These are phyloP conservation scores for Cardamine occulta DNA, from an alignment of 345 rosid genomes.

Conservation along the genomic window DNA sequence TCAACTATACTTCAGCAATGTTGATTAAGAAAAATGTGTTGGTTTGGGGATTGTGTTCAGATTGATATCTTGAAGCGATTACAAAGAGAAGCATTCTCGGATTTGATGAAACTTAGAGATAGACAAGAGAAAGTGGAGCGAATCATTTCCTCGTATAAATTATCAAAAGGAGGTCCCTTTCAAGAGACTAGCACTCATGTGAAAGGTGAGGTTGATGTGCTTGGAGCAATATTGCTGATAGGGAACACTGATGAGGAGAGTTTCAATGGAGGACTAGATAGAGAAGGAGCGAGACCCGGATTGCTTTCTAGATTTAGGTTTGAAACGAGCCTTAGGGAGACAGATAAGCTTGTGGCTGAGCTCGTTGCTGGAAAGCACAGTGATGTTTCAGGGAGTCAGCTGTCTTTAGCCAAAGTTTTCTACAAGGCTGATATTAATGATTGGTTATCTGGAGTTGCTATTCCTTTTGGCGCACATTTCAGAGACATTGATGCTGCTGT, in stretches of 20 bases:
- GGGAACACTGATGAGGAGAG: slow-evolving; percentile 53
- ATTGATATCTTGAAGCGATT: slow-evolving; percentile 93
- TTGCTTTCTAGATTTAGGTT: slow-evolving; percentile 65
- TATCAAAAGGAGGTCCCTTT: slow-evolving; percentile 62
- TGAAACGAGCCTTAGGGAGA: slow-evolving; percentile 61
- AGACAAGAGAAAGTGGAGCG: slow-evolving; percentile 87
- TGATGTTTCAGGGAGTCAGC: slow-evolving; percentile 50
- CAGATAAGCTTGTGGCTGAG: slow-evolving; percentile 68
- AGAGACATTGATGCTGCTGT: slow-evolving; percentile 58
- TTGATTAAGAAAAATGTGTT: not conserved
- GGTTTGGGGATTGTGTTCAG: slow-evolving; percentile 47
- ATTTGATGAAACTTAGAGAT: slow-evolving; percentile 83
- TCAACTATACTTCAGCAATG: not conserved
- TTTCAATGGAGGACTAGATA: slow-evolving; percentile 50
- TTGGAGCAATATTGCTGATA: slow-evolving; percentile 66
- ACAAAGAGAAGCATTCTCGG: slow-evolving; percentile 86
- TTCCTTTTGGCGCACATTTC: slow-evolving; percentile 82
- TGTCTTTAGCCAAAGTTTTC: slow-evolving; percentile 69
- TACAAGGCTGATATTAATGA: slow-evolving; percentile 63
- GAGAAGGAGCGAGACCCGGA: slow-evolving; percentile 70
- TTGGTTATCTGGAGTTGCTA: slow-evolving; percentile 70
- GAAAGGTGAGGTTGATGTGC: slow-evolving; percentile 71
- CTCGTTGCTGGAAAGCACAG: slow-evolving; percentile 47
- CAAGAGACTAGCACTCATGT: slow-evolving; percentile 67
- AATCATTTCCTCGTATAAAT: slow-evolving; percentile 56